Evolutionary conservation across 2,329 filamentous ascomycete genomes (phyloP), one percentile per base, ranked within the genome.

Genomic region (Curvularia eragrostidis): DNA sequence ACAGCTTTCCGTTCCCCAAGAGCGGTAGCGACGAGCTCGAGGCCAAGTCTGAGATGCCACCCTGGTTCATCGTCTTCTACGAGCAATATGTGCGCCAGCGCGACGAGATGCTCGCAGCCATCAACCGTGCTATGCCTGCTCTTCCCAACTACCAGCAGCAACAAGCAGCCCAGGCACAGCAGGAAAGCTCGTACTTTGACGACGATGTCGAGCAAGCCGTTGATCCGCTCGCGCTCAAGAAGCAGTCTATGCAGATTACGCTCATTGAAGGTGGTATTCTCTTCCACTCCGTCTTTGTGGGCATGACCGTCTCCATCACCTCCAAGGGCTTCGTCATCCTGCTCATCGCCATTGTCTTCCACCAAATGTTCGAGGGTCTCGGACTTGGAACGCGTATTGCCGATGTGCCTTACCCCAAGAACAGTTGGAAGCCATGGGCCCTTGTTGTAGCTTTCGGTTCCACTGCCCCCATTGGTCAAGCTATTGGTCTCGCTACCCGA

Each of bases 261-360:
- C 74, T 81, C 41, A 80, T 85, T 23, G 86, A 87, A 70, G 87
- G 82, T 65, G 85, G 86, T 59, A 83, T 88, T 59, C 82, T 88
- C 53, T 87, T 88, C 75, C 86, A 88, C 75, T 85, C 83, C 3
- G 82, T 88, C 48, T 86, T 88, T 69, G 87, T 88, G 59, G 86
- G 86, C 1, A 79, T 88, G 52, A 88, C 85, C 52, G 77, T 88
- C 9, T 86, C 84, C 8, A 84, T 86, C n/a, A 80, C 82, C 0
- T 82, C 84, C 23, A 73, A 80, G 0, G 85, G 87, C 46, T 88
- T 88, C 74, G 72, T 77, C 30, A 83, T 84, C 0, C 78, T 88
- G 1, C 86, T 87, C 68, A 81, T 83, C 2, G 85, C 87, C 38
- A 78, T 89, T 1, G 81, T 87, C 54, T 88, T 88, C 75, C 86